A percentile compares a stretch with the other conserved stretches of the same genome.
phyloP scores from a whole-genome alignment of 106 monocot species.

The Acanthochlamys bracteata region DNA sequence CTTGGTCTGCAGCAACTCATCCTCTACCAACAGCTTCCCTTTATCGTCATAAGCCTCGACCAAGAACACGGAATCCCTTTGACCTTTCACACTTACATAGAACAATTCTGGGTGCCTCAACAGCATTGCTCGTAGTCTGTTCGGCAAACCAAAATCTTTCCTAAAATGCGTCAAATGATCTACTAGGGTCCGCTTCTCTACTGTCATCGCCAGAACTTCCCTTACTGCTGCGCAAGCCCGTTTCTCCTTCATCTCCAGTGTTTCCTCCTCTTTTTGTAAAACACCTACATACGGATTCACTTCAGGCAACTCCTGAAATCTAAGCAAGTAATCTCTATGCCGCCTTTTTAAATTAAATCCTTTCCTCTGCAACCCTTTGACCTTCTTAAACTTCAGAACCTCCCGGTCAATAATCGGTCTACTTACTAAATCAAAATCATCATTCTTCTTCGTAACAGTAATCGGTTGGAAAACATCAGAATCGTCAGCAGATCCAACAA shows the following conservation, averaged over 20 bases:
- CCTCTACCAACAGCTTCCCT: constrained; percentile 57
- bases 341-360: constrained; percentile 68
- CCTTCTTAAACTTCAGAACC: constrained; percentile 48
- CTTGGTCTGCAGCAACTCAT: constrained; percentile 42
- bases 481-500: constrained; percentile 17
- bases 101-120: constrained; percentile 94
- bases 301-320: constrained; percentile 48
- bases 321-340: constrained; percentile 57
- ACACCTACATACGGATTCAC: constrained; percentile 38
- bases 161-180: constrained; percentile 88
- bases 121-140: constrained; percentile 63
- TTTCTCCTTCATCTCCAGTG: constrained; percentile 35
- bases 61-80: constrained; percentile 81
- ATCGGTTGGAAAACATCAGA: constrained; percentile 13
- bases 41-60: constrained; percentile 76
- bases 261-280: not conserved
- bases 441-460: too few species aligned
- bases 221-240: constrained; percentile 74
- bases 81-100: constrained; percentile 90
- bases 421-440: constrained; percentile 3
- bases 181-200: constrained; percentile 78
- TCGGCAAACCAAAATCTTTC: constrained; percentile 76
- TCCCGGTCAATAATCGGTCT: constrained; percentile 52
- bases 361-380: constrained; percentile 42
- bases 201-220: constrained; percentile 81